Conservation (phyloP, 495 filamentous ascomycete species). For the Jackrogersella multiformis region DNA sequence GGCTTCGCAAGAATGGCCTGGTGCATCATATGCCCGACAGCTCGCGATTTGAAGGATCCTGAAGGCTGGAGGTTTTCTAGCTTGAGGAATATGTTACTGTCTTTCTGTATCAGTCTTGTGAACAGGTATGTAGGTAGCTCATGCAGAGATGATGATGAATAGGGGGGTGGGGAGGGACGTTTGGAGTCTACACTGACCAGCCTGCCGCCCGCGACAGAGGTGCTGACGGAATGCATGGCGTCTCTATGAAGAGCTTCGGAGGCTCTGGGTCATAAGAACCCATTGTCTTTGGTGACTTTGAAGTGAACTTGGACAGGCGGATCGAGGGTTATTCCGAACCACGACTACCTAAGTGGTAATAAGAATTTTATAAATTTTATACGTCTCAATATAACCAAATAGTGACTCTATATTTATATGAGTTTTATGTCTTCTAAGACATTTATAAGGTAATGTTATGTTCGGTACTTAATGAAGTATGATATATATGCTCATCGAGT, state of each 20-base stretch:
- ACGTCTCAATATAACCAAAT: no score
- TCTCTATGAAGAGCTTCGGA: constrained; percentile 72
- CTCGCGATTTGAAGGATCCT: constrained; percentile 95
- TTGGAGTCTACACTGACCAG: no score
- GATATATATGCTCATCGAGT: background rate
- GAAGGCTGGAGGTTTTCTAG: constrained; percentile 93
- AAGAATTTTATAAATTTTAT: background rate
- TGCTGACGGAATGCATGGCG: constrained; percentile 74
- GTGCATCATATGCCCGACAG: constrained; percentile 82
- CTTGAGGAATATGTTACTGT: constrained; percentile 84
- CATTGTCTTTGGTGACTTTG: constrained; percentile 40
- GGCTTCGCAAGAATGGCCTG: constrained; percentile 52
- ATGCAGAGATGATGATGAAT: no score
- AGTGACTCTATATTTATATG: background rate
- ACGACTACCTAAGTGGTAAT: background rate
- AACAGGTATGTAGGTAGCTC: no score
- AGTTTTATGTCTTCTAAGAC: background rate
- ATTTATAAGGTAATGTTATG: background rate
- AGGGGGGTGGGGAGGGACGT: no score
- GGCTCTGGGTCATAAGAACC: constrained; percentile 49
- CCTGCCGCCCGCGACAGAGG: constrained; percentile 75
- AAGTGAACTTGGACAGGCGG: background rate
- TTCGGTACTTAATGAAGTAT: no score
- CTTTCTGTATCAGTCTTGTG: constrained; percentile 16
- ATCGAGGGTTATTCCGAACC: background rate